Conservation (phyloP, 768 basidiomycete species). For the Dendrothele bispora region DNA sequence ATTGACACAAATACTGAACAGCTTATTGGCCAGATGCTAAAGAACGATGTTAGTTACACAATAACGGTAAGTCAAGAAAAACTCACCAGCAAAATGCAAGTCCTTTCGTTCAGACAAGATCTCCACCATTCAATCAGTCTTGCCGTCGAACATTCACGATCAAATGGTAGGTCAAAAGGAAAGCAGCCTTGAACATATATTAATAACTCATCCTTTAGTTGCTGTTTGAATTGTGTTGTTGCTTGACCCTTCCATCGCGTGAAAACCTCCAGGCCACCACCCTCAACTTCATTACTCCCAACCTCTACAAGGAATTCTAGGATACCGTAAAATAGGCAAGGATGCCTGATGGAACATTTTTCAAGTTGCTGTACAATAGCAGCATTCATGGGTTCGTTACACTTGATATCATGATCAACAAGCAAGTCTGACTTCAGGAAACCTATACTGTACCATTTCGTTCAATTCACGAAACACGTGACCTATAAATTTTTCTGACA, state of each 20-base stretch:
- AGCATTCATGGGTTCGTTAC: slow-evolving; percentile 10
- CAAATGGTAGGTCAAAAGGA: slow-evolving; percentile 17
- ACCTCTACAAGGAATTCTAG: too few relatives aligned
- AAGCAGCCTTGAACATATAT: slow-evolving; percentile 16
- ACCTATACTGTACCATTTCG: too few relatives aligned
- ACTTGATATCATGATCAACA: slow-evolving; percentile 10
- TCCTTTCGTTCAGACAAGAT: slow-evolving; percentile 8
- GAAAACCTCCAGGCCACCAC: slow-evolving; percentile 11
- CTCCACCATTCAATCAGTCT: slow-evolving; percentile 19
- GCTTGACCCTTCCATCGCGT: slow-evolving; percentile 17
- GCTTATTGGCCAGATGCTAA: slow-evolving; percentile 20
- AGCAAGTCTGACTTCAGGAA: slow-evolving; percentile 2
- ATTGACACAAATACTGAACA: slow-evolving; percentile 27
- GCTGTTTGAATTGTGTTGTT: slow-evolving; percentile 12
- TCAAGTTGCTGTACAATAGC: slow-evolving; percentile 12
- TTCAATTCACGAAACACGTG: too few relatives aligned
- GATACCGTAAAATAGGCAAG: too few relatives aligned
- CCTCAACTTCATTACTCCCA: slow-evolving; percentile 17
- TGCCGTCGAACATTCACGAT: slow-evolving; percentile 1
- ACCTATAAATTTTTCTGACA: too few relatives aligned
- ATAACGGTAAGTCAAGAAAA: background rate
- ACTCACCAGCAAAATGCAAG: slow-evolving; percentile 24
- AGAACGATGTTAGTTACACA: background rate
- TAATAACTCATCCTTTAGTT: slow-evolving; percentile 15
- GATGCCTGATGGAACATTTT: slow-evolving; percentile 1